A percentile compares a stretch with the other conserved stretches of the same genome.
These are phyloP conservation scores for Fusarium albidum DNA, from an alignment of 2,329 filamentous ascomycete species.

Conservation along the genomic window DNA sequence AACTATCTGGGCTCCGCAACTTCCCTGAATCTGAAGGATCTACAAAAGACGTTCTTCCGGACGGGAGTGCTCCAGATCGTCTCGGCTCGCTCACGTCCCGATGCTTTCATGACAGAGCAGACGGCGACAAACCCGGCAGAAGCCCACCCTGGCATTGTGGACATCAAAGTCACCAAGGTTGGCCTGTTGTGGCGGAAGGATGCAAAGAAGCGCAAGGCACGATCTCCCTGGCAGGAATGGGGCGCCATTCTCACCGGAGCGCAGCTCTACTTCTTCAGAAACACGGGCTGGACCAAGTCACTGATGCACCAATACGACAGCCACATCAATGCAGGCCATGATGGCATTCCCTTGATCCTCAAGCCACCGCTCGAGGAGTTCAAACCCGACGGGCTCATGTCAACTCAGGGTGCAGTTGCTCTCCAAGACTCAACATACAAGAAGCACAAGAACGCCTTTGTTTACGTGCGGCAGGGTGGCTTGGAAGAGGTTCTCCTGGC, in stretches of 20 bases:
- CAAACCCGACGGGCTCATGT: constrained; percentile 93
- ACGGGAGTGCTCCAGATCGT: constrained; percentile 95
- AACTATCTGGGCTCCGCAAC: constrained; percentile 81
- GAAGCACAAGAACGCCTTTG: constrained; percentile 94
- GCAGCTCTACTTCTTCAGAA: constrained; percentile 95
- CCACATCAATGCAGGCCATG: constrained; percentile 80
- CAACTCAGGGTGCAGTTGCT: constrained; percentile 91
- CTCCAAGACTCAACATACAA: constrained; percentile 87
- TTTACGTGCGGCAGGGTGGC: constrained; percentile 86
- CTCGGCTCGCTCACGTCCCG: constrained; percentile 89
- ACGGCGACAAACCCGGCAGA: constrained; percentile 86
- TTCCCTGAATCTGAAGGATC: constrained; percentile 79
- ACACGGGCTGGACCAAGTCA: constrained; percentile 90
- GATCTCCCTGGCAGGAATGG: constrained; percentile 99
- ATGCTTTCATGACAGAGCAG: constrained; percentile 92
- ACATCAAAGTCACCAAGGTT: constrained; percentile 97
- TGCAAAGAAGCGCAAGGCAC: constrained; percentile 88
- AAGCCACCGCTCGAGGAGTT: constrained; percentile 90
- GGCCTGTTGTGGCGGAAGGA: constrained; percentile 96
- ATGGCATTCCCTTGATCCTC: constrained; percentile 83
- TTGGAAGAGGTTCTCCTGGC: constrained; percentile 91
- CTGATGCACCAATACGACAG: constrained; percentile 88
- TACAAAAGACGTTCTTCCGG: constrained; percentile 89
- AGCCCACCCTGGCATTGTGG: constrained; percentile 90
- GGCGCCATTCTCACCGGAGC: constrained; percentile 96